A percentile compares a stretch with the other conserved stretches of the same genome.
Conservation (phyloP, 1,284 basidiomycete species). For the Somion occarium region DNA sequence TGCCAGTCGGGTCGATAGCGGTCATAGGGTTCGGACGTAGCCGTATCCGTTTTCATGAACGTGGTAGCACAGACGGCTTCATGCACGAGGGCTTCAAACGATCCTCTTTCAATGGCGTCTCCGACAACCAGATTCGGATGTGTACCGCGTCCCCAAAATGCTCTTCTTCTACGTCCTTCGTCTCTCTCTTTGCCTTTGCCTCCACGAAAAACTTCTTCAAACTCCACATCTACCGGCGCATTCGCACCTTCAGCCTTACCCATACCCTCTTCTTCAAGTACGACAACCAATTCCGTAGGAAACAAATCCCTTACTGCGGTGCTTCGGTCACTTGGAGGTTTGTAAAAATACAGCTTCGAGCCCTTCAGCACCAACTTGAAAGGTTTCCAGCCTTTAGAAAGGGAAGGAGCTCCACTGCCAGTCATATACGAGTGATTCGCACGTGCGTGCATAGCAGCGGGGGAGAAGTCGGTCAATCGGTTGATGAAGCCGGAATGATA, state of each 20-base stretch:
- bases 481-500: slow-evolving; percentile 73
- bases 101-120: slow-evolving; percentile 53
- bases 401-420: slow-evolving; percentile 20
- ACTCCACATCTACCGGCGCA: slow-evolving; percentile 24
- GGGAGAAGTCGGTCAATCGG: slow-evolving; percentile 50
- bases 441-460: slow-evolving; percentile 28
- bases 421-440: slow-evolving; percentile 27
- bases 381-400: slow-evolving; percentile 75
- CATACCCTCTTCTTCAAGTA: slow-evolving; percentile 41
- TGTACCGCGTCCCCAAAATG: slow-evolving; percentile 72
- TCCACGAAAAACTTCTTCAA: slow-evolving; percentile 24
- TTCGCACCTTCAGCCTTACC: slow-evolving; percentile 18
- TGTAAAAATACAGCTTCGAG: slow-evolving; percentile 78
- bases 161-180: slow-evolving; percentile 52
- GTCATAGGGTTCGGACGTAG: neutral
- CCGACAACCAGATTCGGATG: slow-evolving; percentile 63
- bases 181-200: slow-evolving; percentile 29
- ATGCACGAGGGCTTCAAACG: slow-evolving; percentile 72
- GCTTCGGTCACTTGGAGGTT: slow-evolving; percentile 65
- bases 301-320: slow-evolving; percentile 68
- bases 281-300: slow-evolving; percentile 54
- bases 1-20: slow-evolving; percentile 40
- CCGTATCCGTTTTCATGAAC: slow-evolving; percentile 30
- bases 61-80: slow-evolving; percentile 77
- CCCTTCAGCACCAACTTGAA: slow-evolving; percentile 79